A percentile compares a stretch with the other conserved stretches of the same genome.
phyloP scores from a whole-genome alignment of 352 stramenopile species.

The Aphanomyces cochlioides region DNA sequence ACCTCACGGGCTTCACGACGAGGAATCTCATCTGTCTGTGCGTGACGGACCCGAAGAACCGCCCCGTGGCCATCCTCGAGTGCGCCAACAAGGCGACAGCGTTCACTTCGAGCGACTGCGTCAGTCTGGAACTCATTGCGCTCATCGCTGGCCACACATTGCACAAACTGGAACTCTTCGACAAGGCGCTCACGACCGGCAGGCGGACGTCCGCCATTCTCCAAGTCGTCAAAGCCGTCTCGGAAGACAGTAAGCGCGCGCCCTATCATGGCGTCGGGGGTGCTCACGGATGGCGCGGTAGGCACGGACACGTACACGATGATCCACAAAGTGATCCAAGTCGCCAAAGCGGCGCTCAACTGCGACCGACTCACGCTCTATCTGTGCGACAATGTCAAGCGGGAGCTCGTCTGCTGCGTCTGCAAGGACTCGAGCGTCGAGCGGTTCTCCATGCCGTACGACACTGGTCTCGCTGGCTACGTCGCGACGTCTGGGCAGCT shows the following conservation, averaged over 20 bases:
- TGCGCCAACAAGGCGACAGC: slow-evolving; percentile 19
- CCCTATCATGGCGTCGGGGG: neutral
- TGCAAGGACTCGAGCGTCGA: slow-evolving; percentile 39
- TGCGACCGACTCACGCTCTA: slow-evolving; percentile 24
- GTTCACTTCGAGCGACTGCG: slow-evolving; percentile 16
- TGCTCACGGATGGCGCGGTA: neutral
- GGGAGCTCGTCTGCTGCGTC: slow-evolving; percentile 24
- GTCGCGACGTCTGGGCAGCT: slow-evolving; percentile 39
- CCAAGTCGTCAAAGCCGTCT: slow-evolving; percentile 12
- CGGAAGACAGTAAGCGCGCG: slow-evolving; percentile 1
- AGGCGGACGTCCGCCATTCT: slow-evolving; percentile 22
- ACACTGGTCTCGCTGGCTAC: slow-evolving; percentile 67
- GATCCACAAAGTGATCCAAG: slow-evolving; percentile 17
- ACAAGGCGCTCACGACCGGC: slow-evolving; percentile 1
- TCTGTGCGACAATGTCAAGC: slow-evolving; percentile 13
- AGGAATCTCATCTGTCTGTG: slow-evolving; percentile 9
- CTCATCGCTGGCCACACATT: slow-evolving; percentile 19
- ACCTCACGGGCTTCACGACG: neutral
- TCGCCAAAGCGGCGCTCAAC: slow-evolving; percentile 17
- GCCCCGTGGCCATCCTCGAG: slow-evolving; percentile 3
- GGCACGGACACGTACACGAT: slow-evolving; percentile 15
- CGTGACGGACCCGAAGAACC: neutral
- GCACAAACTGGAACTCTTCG: slow-evolving; percentile 25
- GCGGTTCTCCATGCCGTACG: slow-evolving; percentile 66
- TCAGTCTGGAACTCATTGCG: slow-evolving; percentile 21